Percentiles rank a stretch among this genome's conserved stretches.
phyloP scores from a whole-genome alignment of 2,329 filamentous ascomycete species.

The Paraphaeosphaeria minitans region DNA sequence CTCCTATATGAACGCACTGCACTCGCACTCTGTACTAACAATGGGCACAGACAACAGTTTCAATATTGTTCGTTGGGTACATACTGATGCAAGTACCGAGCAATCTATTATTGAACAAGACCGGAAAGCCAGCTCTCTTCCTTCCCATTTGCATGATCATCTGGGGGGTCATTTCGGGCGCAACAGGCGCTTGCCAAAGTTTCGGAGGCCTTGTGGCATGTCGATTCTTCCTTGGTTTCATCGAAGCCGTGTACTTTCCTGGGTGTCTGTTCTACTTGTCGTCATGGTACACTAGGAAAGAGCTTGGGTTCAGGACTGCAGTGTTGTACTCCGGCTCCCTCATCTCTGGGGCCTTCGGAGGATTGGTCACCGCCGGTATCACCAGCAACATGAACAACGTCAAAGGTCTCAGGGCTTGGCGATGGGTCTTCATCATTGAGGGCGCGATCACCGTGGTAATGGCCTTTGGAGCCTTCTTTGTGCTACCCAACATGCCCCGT shows the following conservation, averaged over 20 bases:
- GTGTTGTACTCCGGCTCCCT: slow-evolving; percentile 71
- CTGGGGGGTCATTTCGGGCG: slow-evolving; percentile 50
- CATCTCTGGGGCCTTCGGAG: slow-evolving; percentile 74
- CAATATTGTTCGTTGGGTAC: slow-evolving; percentile 66
- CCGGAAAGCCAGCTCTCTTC: slow-evolving; percentile 48
- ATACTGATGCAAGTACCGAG: slow-evolving; percentile 55
- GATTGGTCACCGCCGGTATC: slow-evolving; percentile 65
- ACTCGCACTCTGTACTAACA: slow-evolving; percentile 8
- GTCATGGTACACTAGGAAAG: slow-evolving; percentile 72
- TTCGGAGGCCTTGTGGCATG: slow-evolving; percentile 54
- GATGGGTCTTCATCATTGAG: slow-evolving; percentile 74
- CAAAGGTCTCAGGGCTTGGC: slow-evolving; percentile 64
- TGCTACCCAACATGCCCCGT: slow-evolving; percentile 71
- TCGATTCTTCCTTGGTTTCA: slow-evolving; percentile 59
- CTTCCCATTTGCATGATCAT: slow-evolving; percentile 48
- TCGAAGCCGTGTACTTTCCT: slow-evolving; percentile 60
- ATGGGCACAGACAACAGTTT: slow-evolving; percentile 35
- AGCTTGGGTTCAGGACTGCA: slow-evolving; percentile 68
- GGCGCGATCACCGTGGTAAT: slow-evolving; percentile 68
- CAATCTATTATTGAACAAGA: slow-evolving; percentile 53
- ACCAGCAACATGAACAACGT: slow-evolving; percentile 66
- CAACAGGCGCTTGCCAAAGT: slow-evolving; percentile 49
- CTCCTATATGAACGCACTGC: neutral
- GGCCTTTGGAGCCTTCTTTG: slow-evolving; percentile 61
- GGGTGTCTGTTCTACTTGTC: slow-evolving; percentile 68